Evolutionary conservation across 1,284 basidiomycete species (phyloP).

Genomic region (Irpex lacteus): DNA sequence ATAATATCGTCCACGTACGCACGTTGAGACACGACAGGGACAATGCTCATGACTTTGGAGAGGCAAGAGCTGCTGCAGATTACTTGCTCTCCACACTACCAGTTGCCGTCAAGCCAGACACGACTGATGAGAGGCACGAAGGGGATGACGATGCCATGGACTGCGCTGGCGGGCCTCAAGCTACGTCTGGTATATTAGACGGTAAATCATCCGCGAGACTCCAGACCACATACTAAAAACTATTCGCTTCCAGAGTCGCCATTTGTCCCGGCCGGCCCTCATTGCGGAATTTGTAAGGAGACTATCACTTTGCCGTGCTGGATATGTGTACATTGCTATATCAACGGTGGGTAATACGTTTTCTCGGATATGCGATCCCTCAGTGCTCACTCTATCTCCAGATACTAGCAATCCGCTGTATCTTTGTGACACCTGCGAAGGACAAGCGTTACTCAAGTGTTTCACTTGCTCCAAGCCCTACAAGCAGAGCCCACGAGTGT

Average conservation of each 20-base stretch:
- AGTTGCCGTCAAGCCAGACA: too few species aligned
- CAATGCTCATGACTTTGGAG: background rate
- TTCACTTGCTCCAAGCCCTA: background rate
- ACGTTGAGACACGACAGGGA: background rate
- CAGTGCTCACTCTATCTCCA: background rate
- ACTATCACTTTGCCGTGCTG: slow-evolving; percentile 28
- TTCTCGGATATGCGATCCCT: background rate
- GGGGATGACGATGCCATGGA: too few species aligned
- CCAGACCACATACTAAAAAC: background rate
- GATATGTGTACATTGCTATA: slow-evolving; percentile 12
- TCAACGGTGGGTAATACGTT: slow-evolving; percentile 3
- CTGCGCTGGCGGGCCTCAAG: too few species aligned
- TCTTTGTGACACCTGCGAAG: background rate
- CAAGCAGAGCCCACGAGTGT: background rate
- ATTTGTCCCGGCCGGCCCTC: background rate
- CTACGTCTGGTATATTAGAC: too few species aligned
- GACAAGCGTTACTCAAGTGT: background rate
- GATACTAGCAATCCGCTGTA: background rate
- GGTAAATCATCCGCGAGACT: background rate
- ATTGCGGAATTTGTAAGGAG: slow-evolving; percentile 2
- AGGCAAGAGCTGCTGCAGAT: background rate
- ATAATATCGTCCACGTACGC: background rate
- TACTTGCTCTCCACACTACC: background rate
- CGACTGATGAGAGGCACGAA: too few species aligned
- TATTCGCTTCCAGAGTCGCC: background rate